phyloP scores from a whole-genome alignment of 1,139 yeast species.

The Kluyveromyces sp. region DNA sequence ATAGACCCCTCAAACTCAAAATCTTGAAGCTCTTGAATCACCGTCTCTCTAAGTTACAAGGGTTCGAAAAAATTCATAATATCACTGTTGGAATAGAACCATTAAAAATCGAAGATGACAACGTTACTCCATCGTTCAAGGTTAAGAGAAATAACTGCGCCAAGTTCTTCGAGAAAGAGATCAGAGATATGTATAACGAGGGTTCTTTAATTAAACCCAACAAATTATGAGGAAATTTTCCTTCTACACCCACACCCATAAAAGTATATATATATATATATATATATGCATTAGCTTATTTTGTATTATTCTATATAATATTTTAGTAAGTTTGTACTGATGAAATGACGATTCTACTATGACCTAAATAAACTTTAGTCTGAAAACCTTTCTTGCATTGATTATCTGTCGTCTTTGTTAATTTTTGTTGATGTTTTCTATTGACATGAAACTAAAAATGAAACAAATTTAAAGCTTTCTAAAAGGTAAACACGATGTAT shows the following conservation, averaged over 20 bases:
- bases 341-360: too few relatives aligned
- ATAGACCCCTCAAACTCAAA: conserved; percentile 18
- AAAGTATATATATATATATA: neutral
- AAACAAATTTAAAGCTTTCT: too few relatives aligned
- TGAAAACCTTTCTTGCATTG: too few relatives aligned
- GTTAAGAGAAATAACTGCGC: conserved; percentile 56
- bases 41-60: conserved; percentile 30
- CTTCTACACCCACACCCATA: too few relatives aligned
- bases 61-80: conserved; percentile 62
- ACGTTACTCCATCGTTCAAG: conserved; percentile 70
- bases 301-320: neutral
- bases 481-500: too few relatives aligned
- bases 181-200: conserved; percentile 53
- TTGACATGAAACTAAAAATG: too few relatives aligned
- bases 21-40: conserved; percentile 26
- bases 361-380: too few relatives aligned
- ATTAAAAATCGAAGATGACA: conserved; percentile 52
- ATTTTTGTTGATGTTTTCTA: too few relatives aligned
- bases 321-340: too few relatives aligned
- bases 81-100: conserved; percentile 56
- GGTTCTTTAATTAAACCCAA: conserved; percentile 36
- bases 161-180: conserved; percentile 40
- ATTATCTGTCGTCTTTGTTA: too few relatives aligned
- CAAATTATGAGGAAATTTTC: conserved; percentile 9
- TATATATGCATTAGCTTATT: neutral